Evolutionary conservation across 495 filamentous ascomycete species (phyloP), one percentile per base, ranked within the genome.

Genomic region (Hypomontagnella submonticulosa): DNA sequence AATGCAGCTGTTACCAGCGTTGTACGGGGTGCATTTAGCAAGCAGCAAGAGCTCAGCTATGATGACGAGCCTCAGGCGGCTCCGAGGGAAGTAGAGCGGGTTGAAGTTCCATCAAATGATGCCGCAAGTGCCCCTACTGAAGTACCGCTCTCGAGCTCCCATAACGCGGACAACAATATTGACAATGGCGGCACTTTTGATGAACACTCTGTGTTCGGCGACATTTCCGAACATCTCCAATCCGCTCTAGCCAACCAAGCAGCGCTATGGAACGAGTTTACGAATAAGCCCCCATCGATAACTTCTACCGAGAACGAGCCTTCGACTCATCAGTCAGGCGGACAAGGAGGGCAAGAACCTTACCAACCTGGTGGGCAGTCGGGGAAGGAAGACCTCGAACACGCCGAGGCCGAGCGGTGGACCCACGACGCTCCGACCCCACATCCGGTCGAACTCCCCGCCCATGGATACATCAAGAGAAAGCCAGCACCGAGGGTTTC

Each of bases 171-270:
- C 13, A 30, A 46, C 6, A 27, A 50, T 36, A 18, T 33, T 10
- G 30, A 57, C 1, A 38, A 57, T 8, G 10, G 38, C 1, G 40
- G 30, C 9, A 51, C 43, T 11, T 12, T 36, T 11, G 57, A 61
- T 8, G 59, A 63, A 15, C 32, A 53, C 5, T 41, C 57, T 51
- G 34, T 37, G 5, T 60, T 56, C 9, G 32, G 37, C 4, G 34
- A 66, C 11, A 59, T 71, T 3, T 69, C 71, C 5, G 52, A 63
- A 12, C 32, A 63, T 33, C 68, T 73, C 15, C 61, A 67, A 41
- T 54, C 65, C 3, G 71, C 71, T n/a, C 16, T 73, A 43, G 71
- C 61, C 23, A 71, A 71, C 41, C 71, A 69, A 16, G 41, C 62
- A 5, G 47, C 51, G 9, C 15, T 71, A 16, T 69, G 65, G 52